These are phyloP conservation scores for Fusarium guadeloupense DNA, from an alignment of 2,329 filamentous ascomycete species.

Conservation along the genomic window DNA sequence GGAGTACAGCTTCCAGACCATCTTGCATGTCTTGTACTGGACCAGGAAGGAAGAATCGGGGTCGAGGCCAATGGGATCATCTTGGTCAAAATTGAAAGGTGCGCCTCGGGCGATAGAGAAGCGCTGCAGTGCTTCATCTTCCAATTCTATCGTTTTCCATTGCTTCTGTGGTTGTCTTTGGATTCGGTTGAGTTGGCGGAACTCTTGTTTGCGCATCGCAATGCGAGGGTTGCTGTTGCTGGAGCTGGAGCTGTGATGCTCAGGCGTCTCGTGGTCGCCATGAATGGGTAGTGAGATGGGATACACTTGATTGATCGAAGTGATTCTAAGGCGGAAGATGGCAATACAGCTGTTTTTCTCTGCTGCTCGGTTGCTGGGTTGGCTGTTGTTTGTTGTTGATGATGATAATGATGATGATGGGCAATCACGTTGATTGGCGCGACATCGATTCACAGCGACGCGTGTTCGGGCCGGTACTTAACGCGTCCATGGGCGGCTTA, in stretches of 20 bases:
- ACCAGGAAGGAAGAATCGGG: constrained; percentile 18
- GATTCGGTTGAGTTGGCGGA: not conserved
- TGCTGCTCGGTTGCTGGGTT: not conserved
- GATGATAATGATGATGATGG: not conserved
- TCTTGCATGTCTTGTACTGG: not conserved
- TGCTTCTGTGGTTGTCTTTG: not conserved
- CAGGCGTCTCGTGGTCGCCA: not conserved
- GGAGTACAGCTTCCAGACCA: not conserved
- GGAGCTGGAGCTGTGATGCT: not conserved
- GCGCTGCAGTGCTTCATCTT: not conserved
- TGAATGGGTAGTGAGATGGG: not conserved
- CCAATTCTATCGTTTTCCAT: not conserved
- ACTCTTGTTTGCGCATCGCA: not conserved
- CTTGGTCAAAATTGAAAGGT: constrained; percentile 19
- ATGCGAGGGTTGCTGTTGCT: not conserved
- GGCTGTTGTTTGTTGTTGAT: not conserved
- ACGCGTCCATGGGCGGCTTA: too few species aligned
- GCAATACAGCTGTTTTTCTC: not conserved
- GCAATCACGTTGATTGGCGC: not conserved
- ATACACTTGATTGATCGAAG: not conserved
- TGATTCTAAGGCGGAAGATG: not conserved
- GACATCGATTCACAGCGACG: too few species aligned
- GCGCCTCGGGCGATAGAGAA: not conserved
- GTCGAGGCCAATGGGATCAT: constrained; percentile 25
- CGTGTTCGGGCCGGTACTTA: not conserved